Evolutionary conservation across 148 eudicot species (phyloP).

Genomic region (Chenopodium album): DNA sequence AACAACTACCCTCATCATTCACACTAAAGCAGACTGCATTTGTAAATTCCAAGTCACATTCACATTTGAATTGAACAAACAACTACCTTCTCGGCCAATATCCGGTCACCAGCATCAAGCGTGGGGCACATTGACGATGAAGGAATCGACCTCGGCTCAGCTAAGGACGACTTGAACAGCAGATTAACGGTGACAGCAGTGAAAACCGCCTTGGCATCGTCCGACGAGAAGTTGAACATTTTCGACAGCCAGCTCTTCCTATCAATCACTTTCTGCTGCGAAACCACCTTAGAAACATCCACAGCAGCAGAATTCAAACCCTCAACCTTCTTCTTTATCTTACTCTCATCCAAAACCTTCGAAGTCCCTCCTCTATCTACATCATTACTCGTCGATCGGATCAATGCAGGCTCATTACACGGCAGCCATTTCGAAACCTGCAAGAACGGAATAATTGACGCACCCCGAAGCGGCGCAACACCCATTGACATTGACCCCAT

Average conservation of each 20-base stretch:
- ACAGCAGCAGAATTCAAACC: not conserved
- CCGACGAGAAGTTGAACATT: constrained; percentile 49
- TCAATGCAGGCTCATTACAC: constrained; percentile 45
- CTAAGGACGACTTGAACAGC: constrained; percentile 63
- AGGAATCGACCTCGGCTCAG: constrained; percentile 84
- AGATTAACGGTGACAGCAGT: constrained; percentile 74
- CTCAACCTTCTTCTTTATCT: not conserved
- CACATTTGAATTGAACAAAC: not conserved
- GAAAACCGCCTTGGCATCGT: constrained; percentile 77
- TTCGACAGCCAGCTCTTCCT: constrained; percentile 39
- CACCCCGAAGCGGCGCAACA: constrained; percentile 46
- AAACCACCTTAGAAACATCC: constrained; percentile 11
- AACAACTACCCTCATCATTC: not conserved
- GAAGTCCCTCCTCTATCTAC: constrained; percentile 46
- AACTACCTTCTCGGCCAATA: constrained; percentile 84
- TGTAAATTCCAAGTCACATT: too few species aligned
- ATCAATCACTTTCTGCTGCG: constrained; percentile 10
- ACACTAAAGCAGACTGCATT: not conserved
- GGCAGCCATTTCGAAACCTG: constrained; percentile 73
- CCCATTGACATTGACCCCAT: constrained; percentile 42
- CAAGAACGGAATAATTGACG: constrained; percentile 52
- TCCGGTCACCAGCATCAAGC: constrained; percentile 77
- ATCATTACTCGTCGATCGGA: constrained; percentile 23
- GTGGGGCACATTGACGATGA: constrained; percentile 84
- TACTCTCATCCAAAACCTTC: constrained; percentile 9